phyloP scores from a whole-genome alignment of 768 basidiomycete species.

The Leccinum uliginosum region DNA sequence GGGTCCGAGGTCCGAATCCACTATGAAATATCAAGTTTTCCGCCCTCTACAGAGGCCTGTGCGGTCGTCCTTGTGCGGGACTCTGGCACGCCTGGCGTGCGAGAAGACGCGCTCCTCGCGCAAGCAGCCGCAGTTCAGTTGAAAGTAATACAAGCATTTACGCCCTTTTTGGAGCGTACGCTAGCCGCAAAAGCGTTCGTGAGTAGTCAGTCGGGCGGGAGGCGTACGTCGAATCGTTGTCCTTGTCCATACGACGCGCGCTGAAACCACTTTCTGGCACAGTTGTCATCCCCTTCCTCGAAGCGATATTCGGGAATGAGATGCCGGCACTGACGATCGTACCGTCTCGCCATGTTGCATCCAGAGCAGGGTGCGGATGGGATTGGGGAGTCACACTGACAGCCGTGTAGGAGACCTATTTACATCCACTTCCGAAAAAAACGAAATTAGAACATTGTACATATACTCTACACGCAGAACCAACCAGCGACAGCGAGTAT shows the following conservation, averaged over 20 bases:
- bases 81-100: neutral
- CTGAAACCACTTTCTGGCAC: neutral
- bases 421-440: neutral
- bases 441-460: neutral
- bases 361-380: conserved; percentile 21
- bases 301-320: conserved; percentile 17
- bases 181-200: conserved; percentile 27
- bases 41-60: conserved; percentile 37
- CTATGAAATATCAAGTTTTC: conserved; percentile 49
- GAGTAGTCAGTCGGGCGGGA: conserved; percentile 6
- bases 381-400: conserved; percentile 28
- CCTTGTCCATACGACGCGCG: neutral
- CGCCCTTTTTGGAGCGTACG: conserved; percentile 20
- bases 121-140: conserved; percentile 12
- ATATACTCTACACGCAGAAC: neutral
- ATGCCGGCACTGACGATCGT: conserved; percentile 28
- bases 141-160: conserved; percentile 11
- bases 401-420: conserved; percentile 17
- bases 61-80: conserved; percentile 43
- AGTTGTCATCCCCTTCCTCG: conserved; percentile 20
- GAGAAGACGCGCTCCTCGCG: conserved; percentile 6
- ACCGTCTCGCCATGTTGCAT: conserved; percentile 19
- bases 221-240: conserved; percentile 14
- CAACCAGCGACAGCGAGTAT: neutral
- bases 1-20: conserved; percentile 21